These are phyloP conservation scores for Catenaria anguillulae DNA, from an alignment of 371 early-diverging fungal genomes.

Conservation along the genomic window DNA sequence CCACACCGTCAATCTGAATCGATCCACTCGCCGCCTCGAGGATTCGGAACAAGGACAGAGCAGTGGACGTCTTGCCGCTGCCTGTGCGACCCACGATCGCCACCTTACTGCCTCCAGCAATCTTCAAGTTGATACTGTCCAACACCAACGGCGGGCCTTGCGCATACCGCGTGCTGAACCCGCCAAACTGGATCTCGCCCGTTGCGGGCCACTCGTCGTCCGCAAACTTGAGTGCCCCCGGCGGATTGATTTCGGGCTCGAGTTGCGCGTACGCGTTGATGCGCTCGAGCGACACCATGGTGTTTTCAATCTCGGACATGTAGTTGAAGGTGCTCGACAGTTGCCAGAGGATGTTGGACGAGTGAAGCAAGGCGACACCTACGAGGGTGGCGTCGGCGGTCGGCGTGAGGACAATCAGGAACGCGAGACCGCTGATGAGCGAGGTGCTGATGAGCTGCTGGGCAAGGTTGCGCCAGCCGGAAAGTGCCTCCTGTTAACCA, in stretches of 20 bases:
- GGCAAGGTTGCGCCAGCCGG: no score
- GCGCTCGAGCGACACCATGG: constrained; percentile 30
- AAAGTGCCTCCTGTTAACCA: no score
- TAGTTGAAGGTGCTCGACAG: constrained; percentile 54
- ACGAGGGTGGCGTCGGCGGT: no score
- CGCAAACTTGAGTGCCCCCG: constrained; percentile 10
- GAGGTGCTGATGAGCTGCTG: no score
- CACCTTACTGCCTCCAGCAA: constrained; percentile 22
- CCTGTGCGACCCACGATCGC: no score
- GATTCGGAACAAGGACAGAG: no score
- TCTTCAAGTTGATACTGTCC: constrained; percentile 12
- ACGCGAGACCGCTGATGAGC: no score
- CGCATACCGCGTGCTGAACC: constrained; percentile 18
- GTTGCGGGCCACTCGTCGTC: constrained; percentile 21
- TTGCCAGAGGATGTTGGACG: constrained; percentile 39
- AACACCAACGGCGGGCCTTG: neutral
- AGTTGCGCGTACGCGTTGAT: constrained; percentile 27
- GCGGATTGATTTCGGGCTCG: constrained; percentile 21
- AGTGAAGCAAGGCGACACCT: neutral
- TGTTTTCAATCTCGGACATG: constrained; percentile 17
- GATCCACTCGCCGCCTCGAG: constrained; percentile 63
- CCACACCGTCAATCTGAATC: constrained; percentile 64
- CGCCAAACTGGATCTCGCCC: constrained; percentile 20
- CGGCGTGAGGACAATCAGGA: no score
- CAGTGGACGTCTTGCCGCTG: constrained; percentile 20